Percentiles rank a stretch among this genome's conserved stretches.
Conservation (phyloP, 139 green algal species). For the Picochlorum costavermella region DNA sequence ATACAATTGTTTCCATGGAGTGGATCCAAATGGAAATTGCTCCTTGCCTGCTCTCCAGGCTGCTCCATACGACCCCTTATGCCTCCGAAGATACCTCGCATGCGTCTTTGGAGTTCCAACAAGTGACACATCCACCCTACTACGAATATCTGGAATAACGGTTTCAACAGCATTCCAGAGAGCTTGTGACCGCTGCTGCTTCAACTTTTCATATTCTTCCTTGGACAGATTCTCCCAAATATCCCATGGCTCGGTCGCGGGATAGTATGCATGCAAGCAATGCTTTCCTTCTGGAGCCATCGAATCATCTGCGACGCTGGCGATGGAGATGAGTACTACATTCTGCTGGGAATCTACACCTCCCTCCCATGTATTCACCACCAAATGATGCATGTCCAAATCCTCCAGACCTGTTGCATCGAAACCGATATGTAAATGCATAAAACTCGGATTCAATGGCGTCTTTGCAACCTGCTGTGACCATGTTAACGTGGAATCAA, state of each 20-base stretch:
- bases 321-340: constrained; percentile 84
- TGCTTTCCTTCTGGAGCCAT: constrained; percentile 76
- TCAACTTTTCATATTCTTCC: constrained; percentile 76
- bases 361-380: constrained; percentile 79
- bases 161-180: constrained; percentile 80
- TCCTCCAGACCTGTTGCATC: constrained; percentile 56
- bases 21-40: constrained; percentile 63
- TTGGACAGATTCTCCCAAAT: constrained; percentile 67
- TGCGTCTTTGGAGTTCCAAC: constrained; percentile 91
- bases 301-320: constrained; percentile 62
- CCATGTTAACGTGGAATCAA: constrained; percentile 14
- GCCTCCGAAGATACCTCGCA: constrained; percentile 71
- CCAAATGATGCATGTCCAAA: constrained; percentile 94
- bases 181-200: constrained; percentile 76
- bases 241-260: constrained; percentile 80
- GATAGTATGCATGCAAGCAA: constrained; percentile 71
- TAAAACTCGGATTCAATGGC: constrained; percentile 77
- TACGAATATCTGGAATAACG: constrained; percentile 78
- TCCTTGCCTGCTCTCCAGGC: constrained; percentile 31
- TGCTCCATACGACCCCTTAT: constrained; percentile 77
- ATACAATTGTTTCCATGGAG: constrained; percentile 58
- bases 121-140: constrained; percentile 58
- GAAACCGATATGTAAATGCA: constrained; percentile 95
- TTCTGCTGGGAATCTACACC: constrained; percentile 79
- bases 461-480: constrained; percentile 31